Evolutionary conservation across 169 alveolate species (phyloP).

Genomic region (Plasmodium relictum): DNA sequence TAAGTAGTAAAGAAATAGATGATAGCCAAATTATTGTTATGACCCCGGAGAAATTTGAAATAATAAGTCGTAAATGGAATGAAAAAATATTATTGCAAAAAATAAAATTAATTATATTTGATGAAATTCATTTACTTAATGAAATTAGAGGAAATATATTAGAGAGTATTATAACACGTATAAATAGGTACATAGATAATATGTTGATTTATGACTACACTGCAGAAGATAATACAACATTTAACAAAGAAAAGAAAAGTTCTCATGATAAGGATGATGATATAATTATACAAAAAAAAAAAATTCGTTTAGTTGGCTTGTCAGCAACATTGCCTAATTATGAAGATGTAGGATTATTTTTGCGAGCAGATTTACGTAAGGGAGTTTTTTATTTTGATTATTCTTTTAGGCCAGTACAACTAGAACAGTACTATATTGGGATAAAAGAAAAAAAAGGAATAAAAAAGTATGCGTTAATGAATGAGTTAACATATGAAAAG

Average conservation of each 20-base stretch:
- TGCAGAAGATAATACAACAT: slow-evolving; percentile 86
- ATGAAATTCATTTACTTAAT: slow-evolving; percentile 99
- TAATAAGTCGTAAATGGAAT: slow-evolving; percentile 98
- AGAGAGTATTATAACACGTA: slow-evolving; percentile 99
- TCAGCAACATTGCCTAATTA: slow-evolving; percentile 99
- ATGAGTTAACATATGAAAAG: slow-evolving; percentile 96
- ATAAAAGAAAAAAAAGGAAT: slow-evolving; percentile 98
- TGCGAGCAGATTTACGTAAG: slow-evolving; percentile 92
- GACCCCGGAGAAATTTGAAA: slow-evolving; percentile 99
- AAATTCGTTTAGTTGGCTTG: slow-evolving; percentile 94
- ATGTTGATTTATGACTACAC: slow-evolving; percentile 80
- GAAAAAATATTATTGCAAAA: slow-evolving; percentile 93
- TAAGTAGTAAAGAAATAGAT: slow-evolving; percentile 96
- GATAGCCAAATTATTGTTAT: slow-evolving; percentile 98
- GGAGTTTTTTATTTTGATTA: slow-evolving; percentile 97
- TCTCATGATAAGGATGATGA: not conserved
- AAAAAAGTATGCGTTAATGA: slow-evolving; percentile 95
- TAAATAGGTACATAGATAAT: slow-evolving; percentile 91
- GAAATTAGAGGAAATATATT: slow-evolving; percentile 99
- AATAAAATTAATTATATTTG: slow-evolving; percentile 97
- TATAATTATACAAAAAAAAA: slow-evolving; percentile 6
- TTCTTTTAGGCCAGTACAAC: slow-evolving; percentile 98
- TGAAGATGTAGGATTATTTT: slow-evolving; percentile 98
- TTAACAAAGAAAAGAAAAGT: not conserved
- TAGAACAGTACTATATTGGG: slow-evolving; percentile 97